Evolutionary conservation across 805 yeast genomes (phyloP).

Genomic region (Yamadazyma laniorum): DNA sequence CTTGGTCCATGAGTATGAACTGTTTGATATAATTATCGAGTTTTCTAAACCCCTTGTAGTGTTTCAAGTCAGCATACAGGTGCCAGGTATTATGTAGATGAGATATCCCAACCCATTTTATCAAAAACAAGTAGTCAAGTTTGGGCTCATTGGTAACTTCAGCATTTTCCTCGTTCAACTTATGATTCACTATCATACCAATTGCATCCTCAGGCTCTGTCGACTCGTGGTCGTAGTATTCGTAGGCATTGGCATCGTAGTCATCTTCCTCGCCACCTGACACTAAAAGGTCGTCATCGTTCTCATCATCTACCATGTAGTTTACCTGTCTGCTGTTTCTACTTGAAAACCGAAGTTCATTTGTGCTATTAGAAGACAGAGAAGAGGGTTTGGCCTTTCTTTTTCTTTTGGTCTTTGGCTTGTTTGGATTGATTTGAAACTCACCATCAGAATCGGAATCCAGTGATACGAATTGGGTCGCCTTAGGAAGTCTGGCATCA

Average conservation of each 20-base stretch:
- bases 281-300: slow-evolving; percentile 55
- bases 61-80: slow-evolving; percentile 50
- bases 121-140: slow-evolving; percentile 52
- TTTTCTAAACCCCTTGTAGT: slow-evolving; percentile 72
- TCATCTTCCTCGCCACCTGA: slow-evolving; percentile 33
- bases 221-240: slow-evolving; percentile 29
- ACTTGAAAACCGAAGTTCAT: slow-evolving; percentile 72
- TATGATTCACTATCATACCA: slow-evolving; percentile 42
- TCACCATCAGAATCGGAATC: slow-evolving; percentile 9
- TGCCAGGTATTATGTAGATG: slow-evolving; percentile 98
- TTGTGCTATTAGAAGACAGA: background rate
- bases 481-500: background rate
- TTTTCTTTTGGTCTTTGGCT: slow-evolving; percentile 9
- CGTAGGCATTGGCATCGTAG: slow-evolving; percentile 33
- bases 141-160: slow-evolving; percentile 54
- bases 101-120: slow-evolving; percentile 86
- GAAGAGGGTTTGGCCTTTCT: slow-evolving; percentile 2
- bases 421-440: slow-evolving; percentile 3
- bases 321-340: slow-evolving; percentile 69
- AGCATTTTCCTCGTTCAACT: slow-evolving; percentile 30
- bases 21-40: slow-evolving; percentile 89
- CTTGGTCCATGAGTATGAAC: slow-evolving; percentile 67
- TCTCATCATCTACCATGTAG: slow-evolving; percentile 69
- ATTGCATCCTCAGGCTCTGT: slow-evolving; percentile 34
- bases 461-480: background rate